Base-by-base conservation (phyloP, 345 rosid genomes). In the Gossypium turneri region DNA sequence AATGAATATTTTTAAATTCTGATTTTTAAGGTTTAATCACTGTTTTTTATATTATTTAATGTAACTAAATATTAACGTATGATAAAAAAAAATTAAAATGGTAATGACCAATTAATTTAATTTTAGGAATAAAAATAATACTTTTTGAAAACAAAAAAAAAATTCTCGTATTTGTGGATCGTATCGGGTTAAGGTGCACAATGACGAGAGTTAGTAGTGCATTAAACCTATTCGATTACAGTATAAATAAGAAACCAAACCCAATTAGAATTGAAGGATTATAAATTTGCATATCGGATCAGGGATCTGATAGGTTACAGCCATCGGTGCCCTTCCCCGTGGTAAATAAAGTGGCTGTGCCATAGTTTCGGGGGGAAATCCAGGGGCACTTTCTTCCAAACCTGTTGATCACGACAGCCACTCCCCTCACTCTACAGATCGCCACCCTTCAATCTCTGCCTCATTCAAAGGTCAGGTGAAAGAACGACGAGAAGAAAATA, bases 291-390 rank as follows among this genome's bases (percentile, higher is more conserved):
- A 34, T 34, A 34, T 34, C 41, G 41, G 41, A 34, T 34, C 41
- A 34, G 41, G 41, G 41, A 34, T 34, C 41, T 34, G 7, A 34
- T 34, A 34, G 41, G 41, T 34, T 34, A 34, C 6, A 34, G 61
- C 50, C 69, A 45, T 45, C 0, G 7, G 12, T 22, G 7, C 29
- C 43, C 17, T 12, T 3, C 51, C 45, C 27, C 2, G 9, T 66
- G 2, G 45, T 2, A 44, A 45, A 51, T 70, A 29, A 10, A 25
- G 58, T 47, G 80, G 78, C 69, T 16, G 48, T 62, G 1, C 63
- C 50, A 82, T 81, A 79, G 62, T 79, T 81, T 81, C 44, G 0
- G 15, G 2, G 70, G 51, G 7, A 34, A 81, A 24, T 2, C 12
- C 10, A 63, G 56, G 83, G 84, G 61, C 64, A 80, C 12, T 20